Evolutionary conservation across 2,329 filamentous ascomycete species (phyloP).

Genomic region (Hypoxylon sp.): DNA sequence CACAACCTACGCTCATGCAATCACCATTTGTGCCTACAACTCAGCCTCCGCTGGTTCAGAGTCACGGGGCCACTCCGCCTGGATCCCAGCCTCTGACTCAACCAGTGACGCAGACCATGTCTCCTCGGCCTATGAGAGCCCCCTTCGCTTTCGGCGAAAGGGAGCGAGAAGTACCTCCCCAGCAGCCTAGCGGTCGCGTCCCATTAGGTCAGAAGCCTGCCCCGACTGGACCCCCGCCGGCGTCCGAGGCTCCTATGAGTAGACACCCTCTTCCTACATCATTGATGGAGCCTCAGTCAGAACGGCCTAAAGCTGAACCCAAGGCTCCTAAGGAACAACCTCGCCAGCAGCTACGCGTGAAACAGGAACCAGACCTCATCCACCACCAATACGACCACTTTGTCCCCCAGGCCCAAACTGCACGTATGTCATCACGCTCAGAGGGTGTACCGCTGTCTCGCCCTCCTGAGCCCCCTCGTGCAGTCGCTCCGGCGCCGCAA

Average conservation of each 20-base stretch:
- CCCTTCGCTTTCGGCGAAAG: conserved; percentile 64
- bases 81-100: conserved; percentile 56
- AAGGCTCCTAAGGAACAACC: conserved; percentile 52
- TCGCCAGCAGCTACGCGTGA: conserved; percentile 57
- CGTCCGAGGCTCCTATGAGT: conserved; percentile 46
- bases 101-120: conserved; percentile 60
- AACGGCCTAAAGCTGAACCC: conserved; percentile 52
- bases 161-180: conserved; percentile 53
- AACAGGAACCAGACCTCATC: conserved; percentile 65
- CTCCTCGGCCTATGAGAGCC: conserved; percentile 61
- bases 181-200: conserved; percentile 52
- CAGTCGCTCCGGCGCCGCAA: conserved; percentile 53
- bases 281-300: conserved; percentile 49
- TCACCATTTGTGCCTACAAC: conserved; percentile 50
- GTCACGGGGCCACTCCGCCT: conserved; percentile 46
- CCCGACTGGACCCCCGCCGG: conserved; percentile 47
- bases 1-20: conserved; percentile 50
- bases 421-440: conserved; percentile 56
- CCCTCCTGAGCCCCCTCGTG: conserved; percentile 60
- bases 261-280: conserved; percentile 52
- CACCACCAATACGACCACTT: conserved; percentile 63
- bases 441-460: conserved; percentile 59
- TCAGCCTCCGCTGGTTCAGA: conserved; percentile 47
- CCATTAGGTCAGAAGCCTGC: conserved; percentile 50
- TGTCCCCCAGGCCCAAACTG: conserved; percentile 55